Conservation (phyloP, 208 protist genomes). For the Acanthamoeba culbertsoni region DNA sequence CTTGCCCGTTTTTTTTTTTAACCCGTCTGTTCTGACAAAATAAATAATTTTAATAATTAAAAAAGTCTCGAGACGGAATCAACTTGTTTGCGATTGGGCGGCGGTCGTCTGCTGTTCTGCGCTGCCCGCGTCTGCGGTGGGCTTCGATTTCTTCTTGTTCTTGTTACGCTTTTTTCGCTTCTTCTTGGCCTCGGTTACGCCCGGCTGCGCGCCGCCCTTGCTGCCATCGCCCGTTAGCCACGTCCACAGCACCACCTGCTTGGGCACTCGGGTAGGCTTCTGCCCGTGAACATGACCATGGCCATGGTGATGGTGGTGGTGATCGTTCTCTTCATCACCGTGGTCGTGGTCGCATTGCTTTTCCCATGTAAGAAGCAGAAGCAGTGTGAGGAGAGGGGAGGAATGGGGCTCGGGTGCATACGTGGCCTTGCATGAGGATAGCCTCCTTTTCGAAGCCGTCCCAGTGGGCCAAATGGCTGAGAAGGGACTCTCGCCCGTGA, state of each 20-base stretch:
- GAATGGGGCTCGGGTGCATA: neutral
- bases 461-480: slow-evolving; percentile 21
- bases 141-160: neutral
- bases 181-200: slow-evolving; percentile 11
- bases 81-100: no score
- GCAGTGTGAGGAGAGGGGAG: neutral
- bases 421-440: neutral
- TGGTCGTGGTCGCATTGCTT: slow-evolving; percentile 37
- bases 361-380: neutral
- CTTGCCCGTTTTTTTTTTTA: no score
- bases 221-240: neutral
- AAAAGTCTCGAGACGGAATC: no score
- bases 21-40: no score
- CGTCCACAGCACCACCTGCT: neutral
- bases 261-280: neutral
- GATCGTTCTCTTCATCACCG: neutral
- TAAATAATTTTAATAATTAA: no score
- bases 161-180: slow-evolving; percentile 37
- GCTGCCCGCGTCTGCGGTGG: neutral
- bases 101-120: neutral
- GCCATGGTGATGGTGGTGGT: neutral
- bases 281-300: neutral
- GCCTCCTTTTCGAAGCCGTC: slow-evolving; percentile 14
- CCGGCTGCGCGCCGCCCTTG: neutral
- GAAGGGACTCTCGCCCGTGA: neutral